phyloP scores from a whole-genome alignment of 140 eudicot species.

The Stevia rebaudiana region DNA sequence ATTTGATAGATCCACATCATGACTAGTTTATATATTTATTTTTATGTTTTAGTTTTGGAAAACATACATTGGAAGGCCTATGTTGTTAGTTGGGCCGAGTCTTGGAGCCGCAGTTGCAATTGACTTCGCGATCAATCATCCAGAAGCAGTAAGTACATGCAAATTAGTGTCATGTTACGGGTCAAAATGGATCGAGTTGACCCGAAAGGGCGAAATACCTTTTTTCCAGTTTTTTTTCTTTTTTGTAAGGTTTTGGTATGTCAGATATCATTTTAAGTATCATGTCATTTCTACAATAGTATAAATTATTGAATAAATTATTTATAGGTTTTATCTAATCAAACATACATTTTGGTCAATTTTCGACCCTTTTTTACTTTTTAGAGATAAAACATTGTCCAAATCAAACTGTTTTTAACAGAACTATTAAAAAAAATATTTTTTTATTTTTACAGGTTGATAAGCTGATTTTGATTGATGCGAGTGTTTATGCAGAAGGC shows the following conservation, averaged over 20 bases:
- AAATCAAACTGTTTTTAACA: not conserved
- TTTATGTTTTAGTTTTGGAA: slow-evolving; percentile 63
- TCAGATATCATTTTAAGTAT: not conserved
- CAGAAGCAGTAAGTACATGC: slow-evolving; percentile 74
- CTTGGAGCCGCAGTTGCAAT: slow-evolving; percentile 97
- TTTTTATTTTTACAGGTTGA: slow-evolving; percentile 80
- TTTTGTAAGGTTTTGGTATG: not conserved
- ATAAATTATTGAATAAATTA: not conserved
- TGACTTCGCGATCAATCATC: slow-evolving; percentile 72
- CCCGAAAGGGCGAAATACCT: not conserved
- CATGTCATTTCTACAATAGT: not conserved
- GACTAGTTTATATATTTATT: not conserved
- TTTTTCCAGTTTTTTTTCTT: not conserved
- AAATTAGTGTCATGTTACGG: not conserved
- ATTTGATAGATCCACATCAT: not conserved
- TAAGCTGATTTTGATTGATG: slow-evolving; percentile 76
- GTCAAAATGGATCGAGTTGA: slow-evolving; percentile 5
- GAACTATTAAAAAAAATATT: too few relatives aligned
- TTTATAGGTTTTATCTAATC: not conserved
- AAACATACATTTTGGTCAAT: not conserved
- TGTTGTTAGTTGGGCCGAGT: slow-evolving; percentile 89
- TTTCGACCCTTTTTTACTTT: not conserved
- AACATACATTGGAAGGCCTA: slow-evolving; percentile 71
- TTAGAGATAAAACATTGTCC: not conserved
- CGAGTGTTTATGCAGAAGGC: slow-evolving; percentile 95